These are phyloP conservation scores for Sporobolomyces pararoseus DNA, from an alignment of 768 basidiomycete genomes.

Conservation along the genomic window DNA sequence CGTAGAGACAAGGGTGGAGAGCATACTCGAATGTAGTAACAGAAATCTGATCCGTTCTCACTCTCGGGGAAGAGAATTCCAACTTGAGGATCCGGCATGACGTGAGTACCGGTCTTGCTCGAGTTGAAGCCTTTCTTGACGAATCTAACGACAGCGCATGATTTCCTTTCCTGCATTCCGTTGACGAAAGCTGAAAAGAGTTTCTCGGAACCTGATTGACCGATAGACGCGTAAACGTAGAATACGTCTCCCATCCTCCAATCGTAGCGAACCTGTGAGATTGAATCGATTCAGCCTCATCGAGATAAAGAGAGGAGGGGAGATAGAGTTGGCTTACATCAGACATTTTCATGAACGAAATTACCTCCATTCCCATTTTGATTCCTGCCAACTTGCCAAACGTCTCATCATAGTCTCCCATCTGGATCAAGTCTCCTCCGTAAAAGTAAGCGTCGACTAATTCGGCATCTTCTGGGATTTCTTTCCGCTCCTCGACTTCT, in stretches of 20 bases:
- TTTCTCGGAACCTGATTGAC: slow-evolving; percentile 14
- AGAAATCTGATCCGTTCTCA: slow-evolving; percentile 60
- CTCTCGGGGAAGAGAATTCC: slow-evolving; percentile 35
- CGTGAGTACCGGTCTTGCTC: not conserved
- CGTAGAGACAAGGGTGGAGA: not conserved
- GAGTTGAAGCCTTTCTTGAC: slow-evolving; percentile 58
- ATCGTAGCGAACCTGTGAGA: slow-evolving; percentile 32
- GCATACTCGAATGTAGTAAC: slow-evolving; percentile 76
- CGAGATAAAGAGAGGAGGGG: not conserved
- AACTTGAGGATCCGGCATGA: slow-evolving; percentile 34
- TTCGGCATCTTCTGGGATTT: slow-evolving; percentile 45
- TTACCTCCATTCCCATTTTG: slow-evolving; percentile 77
- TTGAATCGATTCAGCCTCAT: not conserved
- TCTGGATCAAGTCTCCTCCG: slow-evolving; percentile 79
- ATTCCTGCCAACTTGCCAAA: slow-evolving; percentile 57
- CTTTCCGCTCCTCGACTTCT: slow-evolving; percentile 8
- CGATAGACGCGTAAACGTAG: slow-evolving; percentile 22
- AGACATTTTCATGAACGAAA: slow-evolving; percentile 69
- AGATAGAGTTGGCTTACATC: slow-evolving; percentile 55
- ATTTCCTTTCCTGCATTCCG: slow-evolving; percentile 66
- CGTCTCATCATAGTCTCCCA: slow-evolving; percentile 62
- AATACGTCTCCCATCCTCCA: slow-evolving; percentile 35
- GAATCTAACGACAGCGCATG: slow-evolving; percentile 78
- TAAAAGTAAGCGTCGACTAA: slow-evolving; percentile 81
- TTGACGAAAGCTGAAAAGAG: slow-evolving; percentile 77